A percentile compares a stretch with the other conserved stretches of the same genome.
Evolutionary conservation across 1,284 basidiomycete species (phyloP).

Genomic region (Ceratorhiza oryzae-sativae): DNA sequence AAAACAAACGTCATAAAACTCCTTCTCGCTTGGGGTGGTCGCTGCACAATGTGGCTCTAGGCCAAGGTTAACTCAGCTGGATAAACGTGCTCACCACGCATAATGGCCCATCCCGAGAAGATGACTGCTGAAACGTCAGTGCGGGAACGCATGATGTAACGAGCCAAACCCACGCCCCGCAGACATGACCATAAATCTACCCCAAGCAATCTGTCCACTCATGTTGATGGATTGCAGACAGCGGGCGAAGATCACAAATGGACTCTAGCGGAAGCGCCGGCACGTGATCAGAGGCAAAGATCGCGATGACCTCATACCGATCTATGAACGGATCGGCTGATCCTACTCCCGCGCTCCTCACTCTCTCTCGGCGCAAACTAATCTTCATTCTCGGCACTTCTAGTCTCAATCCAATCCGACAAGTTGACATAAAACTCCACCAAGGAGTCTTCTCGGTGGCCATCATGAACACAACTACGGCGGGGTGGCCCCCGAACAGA

Average conservation of each 20-base stretch:
- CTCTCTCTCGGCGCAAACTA: background rate
- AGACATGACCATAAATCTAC: conserved; percentile 19
- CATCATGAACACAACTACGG: background rate
- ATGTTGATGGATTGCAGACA: background rate
- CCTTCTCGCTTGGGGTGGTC: conserved; percentile 38
- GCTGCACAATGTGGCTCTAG: conserved; percentile 19
- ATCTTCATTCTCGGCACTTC: background rate
- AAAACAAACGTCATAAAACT: conserved; percentile 38
- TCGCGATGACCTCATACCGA: background rate
- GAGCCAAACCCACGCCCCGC: conserved; percentile 24
- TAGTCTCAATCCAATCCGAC: background rate
- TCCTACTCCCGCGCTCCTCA: background rate
- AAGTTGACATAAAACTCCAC: background rate
- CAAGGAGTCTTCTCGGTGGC: background rate
- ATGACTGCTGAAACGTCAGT: conserved; percentile 19
- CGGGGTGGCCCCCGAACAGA: background rate
- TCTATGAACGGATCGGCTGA: background rate
- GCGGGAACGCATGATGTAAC: background rate
- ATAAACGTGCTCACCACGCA: conserved; percentile 18
- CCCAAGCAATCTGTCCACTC: conserved; percentile 39
- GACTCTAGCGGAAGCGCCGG: background rate
- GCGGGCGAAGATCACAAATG: background rate
- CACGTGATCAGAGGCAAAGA: background rate
- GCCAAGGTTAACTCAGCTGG: conserved; percentile 1
- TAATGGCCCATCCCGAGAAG: conserved; percentile 24